A percentile compares a stretch with the other conserved stretches of the same genome.
These are phyloP conservation scores for Arthroderma uncinatum DNA, from an alignment of 2,329 filamentous ascomycete genomes.

Conservation along the genomic window DNA sequence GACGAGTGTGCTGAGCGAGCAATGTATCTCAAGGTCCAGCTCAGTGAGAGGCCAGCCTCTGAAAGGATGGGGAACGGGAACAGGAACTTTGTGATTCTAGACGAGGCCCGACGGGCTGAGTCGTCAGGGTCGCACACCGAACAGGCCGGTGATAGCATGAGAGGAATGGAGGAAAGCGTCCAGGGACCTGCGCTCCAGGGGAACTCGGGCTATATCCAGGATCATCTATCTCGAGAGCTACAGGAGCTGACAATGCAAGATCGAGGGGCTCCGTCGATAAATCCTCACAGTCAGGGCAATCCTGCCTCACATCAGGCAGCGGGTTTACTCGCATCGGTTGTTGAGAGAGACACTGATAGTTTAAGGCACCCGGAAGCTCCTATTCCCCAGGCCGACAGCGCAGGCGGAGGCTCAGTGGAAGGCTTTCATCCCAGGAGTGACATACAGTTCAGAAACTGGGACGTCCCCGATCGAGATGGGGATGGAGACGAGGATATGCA, in stretches of 20 bases:
- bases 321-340: not conserved
- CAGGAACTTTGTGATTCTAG: slow-evolving; percentile 51
- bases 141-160: slow-evolving; percentile 8
- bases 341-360: slow-evolving; percentile 8
- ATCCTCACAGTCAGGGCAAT: slow-evolving; percentile 13
- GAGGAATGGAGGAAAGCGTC: slow-evolving; percentile 16
- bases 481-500: slow-evolving; percentile 6
- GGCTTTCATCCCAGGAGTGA: slow-evolving; percentile 28
- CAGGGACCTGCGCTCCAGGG: not conserved
- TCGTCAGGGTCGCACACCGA: not conserved
- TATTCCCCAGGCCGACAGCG: slow-evolving; percentile 23
- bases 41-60: slow-evolving; percentile 77
- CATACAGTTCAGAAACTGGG: not conserved
- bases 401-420: slow-evolving; percentile 32
- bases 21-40: slow-evolving; percentile 78
- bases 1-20: slow-evolving; percentile 66
- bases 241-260: slow-evolving; percentile 1
- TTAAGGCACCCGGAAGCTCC: slow-evolving; percentile 22
- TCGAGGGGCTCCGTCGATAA: not conserved
- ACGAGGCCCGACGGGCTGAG: slow-evolving; percentile 43
- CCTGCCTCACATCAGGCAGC: not conserved
- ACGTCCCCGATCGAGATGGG: too few relatives aligned
- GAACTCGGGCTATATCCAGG: not conserved
- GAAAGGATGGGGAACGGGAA: slow-evolving; percentile 53
- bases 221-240: not conserved